phyloP scores from a whole-genome alignment of 805 yeast species.

The Yarrowia sp. region DNA sequence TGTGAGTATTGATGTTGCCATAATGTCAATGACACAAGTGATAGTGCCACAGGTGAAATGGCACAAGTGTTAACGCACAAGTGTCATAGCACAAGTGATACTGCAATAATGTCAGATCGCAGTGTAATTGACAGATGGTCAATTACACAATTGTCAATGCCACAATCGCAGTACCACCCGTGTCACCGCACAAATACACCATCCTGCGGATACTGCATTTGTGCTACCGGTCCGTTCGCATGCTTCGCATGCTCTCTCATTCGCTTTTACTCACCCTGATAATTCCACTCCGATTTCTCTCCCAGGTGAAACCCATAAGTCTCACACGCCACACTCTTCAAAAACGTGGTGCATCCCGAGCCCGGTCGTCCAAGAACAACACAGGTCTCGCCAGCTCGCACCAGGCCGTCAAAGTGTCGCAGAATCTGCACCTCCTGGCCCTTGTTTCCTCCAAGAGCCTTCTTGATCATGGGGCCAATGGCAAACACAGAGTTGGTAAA shows the following conservation, averaged over 20 bases:
- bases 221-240: not conserved
- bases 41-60: no score
- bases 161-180: no score
- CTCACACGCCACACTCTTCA: slow-evolving; percentile 54
- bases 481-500: slow-evolving; percentile 56
- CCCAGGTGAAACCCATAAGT: slow-evolving; percentile 66
- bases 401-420: slow-evolving; percentile 65
- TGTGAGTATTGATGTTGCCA: no score
- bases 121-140: no score
- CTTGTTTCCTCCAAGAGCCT: slow-evolving; percentile 47
- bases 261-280: slow-evolving; percentile 44
- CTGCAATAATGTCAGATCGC: no score
- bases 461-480: slow-evolving; percentile 50
- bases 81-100: no score
- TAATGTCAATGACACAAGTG: no score
- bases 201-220: no score
- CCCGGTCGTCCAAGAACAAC: slow-evolving; percentile 80
- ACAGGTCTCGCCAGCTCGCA: slow-evolving; percentile 68
- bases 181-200: not conserved
- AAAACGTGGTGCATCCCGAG: slow-evolving; percentile 75
- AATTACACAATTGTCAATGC: no score
- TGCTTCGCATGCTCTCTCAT: not conserved
- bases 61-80: no score
- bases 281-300: slow-evolving; percentile 57
- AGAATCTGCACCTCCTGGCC: slow-evolving; percentile 49